A percentile compares a stretch with the other conserved stretches of the same genome.
These are phyloP conservation scores for Exsudoporus floridanus DNA, from an alignment of 1,284 basidiomycete species.

Conservation along the genomic window DNA sequence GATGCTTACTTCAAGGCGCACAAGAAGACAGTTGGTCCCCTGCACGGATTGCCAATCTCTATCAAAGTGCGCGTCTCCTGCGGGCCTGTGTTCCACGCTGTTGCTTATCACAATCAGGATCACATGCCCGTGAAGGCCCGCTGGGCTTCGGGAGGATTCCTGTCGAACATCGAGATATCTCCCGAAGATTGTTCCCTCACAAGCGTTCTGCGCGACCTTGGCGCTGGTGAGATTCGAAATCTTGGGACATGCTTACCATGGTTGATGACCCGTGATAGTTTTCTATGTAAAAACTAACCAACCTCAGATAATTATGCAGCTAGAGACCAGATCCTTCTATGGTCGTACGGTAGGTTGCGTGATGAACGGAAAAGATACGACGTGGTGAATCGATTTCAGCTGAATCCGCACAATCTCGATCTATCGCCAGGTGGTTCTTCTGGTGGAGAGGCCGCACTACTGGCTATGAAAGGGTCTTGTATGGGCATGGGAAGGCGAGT, in stretches of 20 bases:
- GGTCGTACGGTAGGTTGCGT: conserved; percentile 38
- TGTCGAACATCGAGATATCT: conserved; percentile 25
- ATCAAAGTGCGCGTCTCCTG: conserved; percentile 36
- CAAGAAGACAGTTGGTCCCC: conserved; percentile 42
- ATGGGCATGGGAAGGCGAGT: conserved; percentile 54
- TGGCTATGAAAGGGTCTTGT: conserved; percentile 48
- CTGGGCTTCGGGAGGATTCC: conserved; percentile 46
- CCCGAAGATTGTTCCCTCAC: conserved; percentile 26
- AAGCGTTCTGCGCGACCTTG: conserved; percentile 33
- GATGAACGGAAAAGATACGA: neutral
- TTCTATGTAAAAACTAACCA: conserved; percentile 51
- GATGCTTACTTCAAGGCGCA: conserved; percentile 40
- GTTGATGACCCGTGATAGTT: conserved; percentile 28
- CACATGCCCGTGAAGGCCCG: conserved; percentile 38
- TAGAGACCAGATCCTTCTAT: conserved; percentile 40
- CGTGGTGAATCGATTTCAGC: conserved; percentile 11
- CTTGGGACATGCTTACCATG: neutral
- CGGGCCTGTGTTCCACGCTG: too few relatives aligned
- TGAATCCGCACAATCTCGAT: conserved; percentile 48
- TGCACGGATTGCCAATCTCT: conserved; percentile 52
- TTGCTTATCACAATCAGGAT: conserved; percentile 35
- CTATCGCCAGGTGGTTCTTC: conserved; percentile 49
- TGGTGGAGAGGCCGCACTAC: conserved; percentile 54
- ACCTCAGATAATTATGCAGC: conserved; percentile 42
- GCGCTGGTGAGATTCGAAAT: conserved; percentile 28